These are phyloP conservation scores for Myxozyma udenii DNA, from an alignment of 805 yeast genomes.

Conservation along the genomic window DNA sequence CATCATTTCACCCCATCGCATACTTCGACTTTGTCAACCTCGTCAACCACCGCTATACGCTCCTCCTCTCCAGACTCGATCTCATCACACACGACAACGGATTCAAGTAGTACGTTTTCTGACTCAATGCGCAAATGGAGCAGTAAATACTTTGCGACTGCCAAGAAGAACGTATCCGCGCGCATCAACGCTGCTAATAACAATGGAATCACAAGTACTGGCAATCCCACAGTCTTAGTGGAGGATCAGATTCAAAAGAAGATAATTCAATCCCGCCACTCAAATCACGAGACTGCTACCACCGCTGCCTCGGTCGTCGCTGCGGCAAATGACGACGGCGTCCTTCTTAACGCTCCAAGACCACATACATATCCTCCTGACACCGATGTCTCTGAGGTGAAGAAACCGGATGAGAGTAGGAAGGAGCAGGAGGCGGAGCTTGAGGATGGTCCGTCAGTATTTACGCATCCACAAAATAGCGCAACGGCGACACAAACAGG, in stretches of 20 bases:
- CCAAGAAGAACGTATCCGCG: constrained; percentile 21
- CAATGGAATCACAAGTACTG: constrained; percentile 9
- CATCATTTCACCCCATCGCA: constrained; percentile 2
- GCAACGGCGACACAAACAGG: too few species aligned
- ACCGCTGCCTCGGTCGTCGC: not conserved
- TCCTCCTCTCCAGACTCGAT: not conserved
- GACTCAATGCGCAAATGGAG: constrained; percentile 28
- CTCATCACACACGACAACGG: not conserved
- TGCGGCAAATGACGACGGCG: constrained; percentile 9
- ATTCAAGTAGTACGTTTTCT: constrained; percentile 14
- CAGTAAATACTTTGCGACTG: constrained; percentile 22
- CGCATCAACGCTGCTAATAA: constrained; percentile 4
- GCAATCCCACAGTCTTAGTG: constrained; percentile 8
- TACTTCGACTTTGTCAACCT: not conserved
- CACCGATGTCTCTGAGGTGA: constrained; percentile 1
- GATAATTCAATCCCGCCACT: constrained; percentile 20
- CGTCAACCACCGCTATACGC: not conserved
- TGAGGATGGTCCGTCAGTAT: constrained; percentile 19
- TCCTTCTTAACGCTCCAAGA: constrained; percentile 21
- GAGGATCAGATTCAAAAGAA: constrained; percentile 23
- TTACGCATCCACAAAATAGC: constrained; percentile 3
- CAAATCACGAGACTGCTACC: not conserved
- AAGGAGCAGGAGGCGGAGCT: constrained; percentile 20
- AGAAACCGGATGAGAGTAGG: not conserved
- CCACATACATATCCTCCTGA: constrained; percentile 25